Evolutionary conservation across 1,284 basidiomycete species (phyloP).

Genomic region (Coniferiporia sulphurascens): DNA sequence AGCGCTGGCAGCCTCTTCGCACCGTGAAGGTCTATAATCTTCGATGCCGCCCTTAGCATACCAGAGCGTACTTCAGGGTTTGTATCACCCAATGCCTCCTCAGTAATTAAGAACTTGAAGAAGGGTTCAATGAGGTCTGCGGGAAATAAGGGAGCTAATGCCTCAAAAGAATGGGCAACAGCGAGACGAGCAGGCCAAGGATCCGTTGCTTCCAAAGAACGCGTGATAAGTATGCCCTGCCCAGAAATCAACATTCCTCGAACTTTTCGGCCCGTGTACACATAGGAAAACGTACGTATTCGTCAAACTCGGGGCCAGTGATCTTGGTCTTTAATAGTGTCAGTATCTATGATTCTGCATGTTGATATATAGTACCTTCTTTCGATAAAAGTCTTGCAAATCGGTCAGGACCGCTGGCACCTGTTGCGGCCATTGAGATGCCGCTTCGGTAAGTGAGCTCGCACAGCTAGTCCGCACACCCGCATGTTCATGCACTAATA

Average conservation of each 20-base stretch:
- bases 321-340: slow-evolving; percentile 60
- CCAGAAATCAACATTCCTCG: background rate
- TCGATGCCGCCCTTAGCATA: slow-evolving; percentile 84
- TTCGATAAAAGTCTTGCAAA: slow-evolving; percentile 75
- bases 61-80: slow-evolving; percentile 76
- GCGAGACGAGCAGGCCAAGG: slow-evolving; percentile 88
- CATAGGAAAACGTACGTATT: slow-evolving; percentile 53
- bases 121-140: slow-evolving; percentile 69
- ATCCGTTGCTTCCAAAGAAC: slow-evolving; percentile 87
- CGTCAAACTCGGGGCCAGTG: slow-evolving; percentile 84
- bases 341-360: background rate
- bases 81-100: slow-evolving; percentile 87
- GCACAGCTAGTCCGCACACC: slow-evolving; percentile 82
- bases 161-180: slow-evolving; percentile 66
- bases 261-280: background rate
- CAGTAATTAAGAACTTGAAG: slow-evolving; percentile 84
- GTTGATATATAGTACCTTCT: slow-evolving; percentile 50
- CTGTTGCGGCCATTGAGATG: slow-evolving; percentile 71
- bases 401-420: slow-evolving; percentile 42
- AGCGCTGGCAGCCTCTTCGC: slow-evolving; percentile 68
- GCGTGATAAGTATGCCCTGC: slow-evolving; percentile 91
- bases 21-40: slow-evolving; percentile 84
- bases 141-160: slow-evolving; percentile 66
- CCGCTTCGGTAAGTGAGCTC: slow-evolving; percentile 73
- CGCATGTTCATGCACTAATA: slow-evolving; percentile 68